phyloP scores from a whole-genome alignment of 2,329 filamentous ascomycete species.

The Calonectria ilicicola region DNA sequence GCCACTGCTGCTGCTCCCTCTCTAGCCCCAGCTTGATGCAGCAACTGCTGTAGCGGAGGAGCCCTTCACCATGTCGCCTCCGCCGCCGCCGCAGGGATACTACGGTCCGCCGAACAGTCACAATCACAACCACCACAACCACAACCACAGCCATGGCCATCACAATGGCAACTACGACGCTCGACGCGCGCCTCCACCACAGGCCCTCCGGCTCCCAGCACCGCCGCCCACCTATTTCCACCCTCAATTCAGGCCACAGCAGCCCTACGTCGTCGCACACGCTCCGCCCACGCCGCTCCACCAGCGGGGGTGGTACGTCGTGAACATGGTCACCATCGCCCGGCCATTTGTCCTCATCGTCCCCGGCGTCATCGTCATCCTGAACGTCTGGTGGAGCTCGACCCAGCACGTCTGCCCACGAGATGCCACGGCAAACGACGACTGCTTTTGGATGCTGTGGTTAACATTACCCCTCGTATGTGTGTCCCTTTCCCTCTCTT shows the following conservation, averaged over 20 bases:
- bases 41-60: background rate
- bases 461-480: slow-evolving; percentile 38
- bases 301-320: slow-evolving; percentile 14
- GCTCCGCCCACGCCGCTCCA: slow-evolving; percentile 5
- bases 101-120: slow-evolving; percentile 1
- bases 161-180: background rate
- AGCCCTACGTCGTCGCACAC: background rate
- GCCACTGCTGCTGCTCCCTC: background rate
- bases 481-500: background rate
- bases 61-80: slow-evolving; percentile 1
- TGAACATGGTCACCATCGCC: slow-evolving; percentile 25
- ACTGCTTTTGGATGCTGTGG: slow-evolving; percentile 41
- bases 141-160: background rate
- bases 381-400: slow-evolving; percentile 55
- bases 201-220: background rate
- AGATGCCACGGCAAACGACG: slow-evolving; percentile 21
- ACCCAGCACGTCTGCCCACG: slow-evolving; percentile 33
- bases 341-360: slow-evolving; percentile 38
- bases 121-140: background rate
- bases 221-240: slow-evolving; percentile 28
- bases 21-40: background rate
- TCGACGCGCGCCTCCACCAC: background rate
- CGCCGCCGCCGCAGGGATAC: background rate
- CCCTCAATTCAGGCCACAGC: slow-evolving; percentile 17
- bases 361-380: slow-evolving; percentile 51